phyloP scores from a whole-genome alignment of 139 green algal genomes.

The Gonium pectorale region DNA sequence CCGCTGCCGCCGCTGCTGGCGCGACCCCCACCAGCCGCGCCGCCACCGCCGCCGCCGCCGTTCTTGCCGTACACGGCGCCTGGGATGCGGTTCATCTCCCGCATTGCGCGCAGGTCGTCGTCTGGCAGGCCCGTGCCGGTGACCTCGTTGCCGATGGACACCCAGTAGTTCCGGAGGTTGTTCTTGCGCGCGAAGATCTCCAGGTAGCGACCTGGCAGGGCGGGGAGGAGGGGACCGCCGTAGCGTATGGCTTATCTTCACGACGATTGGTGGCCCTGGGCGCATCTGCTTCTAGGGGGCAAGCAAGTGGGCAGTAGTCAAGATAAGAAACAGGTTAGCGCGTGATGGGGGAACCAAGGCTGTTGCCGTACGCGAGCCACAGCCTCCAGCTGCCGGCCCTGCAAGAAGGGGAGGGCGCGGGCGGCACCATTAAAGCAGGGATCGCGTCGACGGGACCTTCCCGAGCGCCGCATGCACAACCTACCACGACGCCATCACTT shows the following conservation, averaged over 20 bases:
- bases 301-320: too few species aligned
- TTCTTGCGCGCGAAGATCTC: constrained; percentile 97
- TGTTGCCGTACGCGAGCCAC: too few species aligned
- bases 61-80: constrained; percentile 62
- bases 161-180: constrained; percentile 94
- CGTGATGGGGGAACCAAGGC: too few species aligned
- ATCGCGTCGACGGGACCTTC: too few species aligned
- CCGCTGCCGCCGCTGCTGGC: constrained; percentile 5
- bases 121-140: constrained; percentile 78
- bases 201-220: constrained; percentile 78
- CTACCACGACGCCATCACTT: too few species aligned
- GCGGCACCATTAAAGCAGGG: too few species aligned
- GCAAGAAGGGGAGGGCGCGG: too few species aligned
- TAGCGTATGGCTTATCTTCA: background rate
- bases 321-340: too few species aligned
- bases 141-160: constrained; percentile 94
- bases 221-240: background rate
- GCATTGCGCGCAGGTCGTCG: constrained; percentile 50
- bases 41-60: constrained; percentile 2
- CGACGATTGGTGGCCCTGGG: too few species aligned
- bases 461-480: too few species aligned
- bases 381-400: too few species aligned
- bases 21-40: background rate
- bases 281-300: too few species aligned
- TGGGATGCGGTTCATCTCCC: constrained; percentile 51